Base-by-base conservation (phyloP, 1,284 basidiomycete genomes). In the Irpex sp. region DNA sequence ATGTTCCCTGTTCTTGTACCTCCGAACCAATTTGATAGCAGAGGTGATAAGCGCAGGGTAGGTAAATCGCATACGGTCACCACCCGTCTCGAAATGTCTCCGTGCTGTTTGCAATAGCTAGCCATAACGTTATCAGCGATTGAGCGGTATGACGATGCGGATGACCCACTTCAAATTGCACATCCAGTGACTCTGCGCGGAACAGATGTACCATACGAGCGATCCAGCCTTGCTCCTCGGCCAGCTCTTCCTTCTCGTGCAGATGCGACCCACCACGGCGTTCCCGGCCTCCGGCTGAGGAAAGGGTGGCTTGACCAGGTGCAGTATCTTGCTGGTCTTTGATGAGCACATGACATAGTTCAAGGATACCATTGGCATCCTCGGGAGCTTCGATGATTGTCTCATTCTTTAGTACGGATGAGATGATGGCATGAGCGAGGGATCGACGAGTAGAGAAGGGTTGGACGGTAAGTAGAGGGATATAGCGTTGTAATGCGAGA, bases 191-290 rank as follows among this genome's bases (percentile, higher is more conserved):
- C 61, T 97, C 92, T 0, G 93, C 85, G 21, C 87, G 82, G 86
- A 98, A 96, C 37, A 97, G 74, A 79, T 98, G 96, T 2, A 98
- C 91, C 92, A 98, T 97, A 66, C 96, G 82, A 21, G 96, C 95
- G 13, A 97, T 87, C 96, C 96, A 98, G 0, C 96, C 96, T 71
- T 98, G 96, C 75, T 98, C 96, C 75, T 97, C 96, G 0, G 95
- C 95, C 80, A 94, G 82, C 73, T 97, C 96, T 71, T 95, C 92
- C 59, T 88, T 79, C 71, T 96, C 94, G 56, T 78, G 77, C 6
- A 62, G 62, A 65, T 85, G 81, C 17, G 85, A 80, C 11, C 81
- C 84, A 59, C 85, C 82, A 60, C 87, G 78, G 40, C 79, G 75
- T 51, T 87, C 87, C 64, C 85, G 82, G 21, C 73, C 68, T 26